These are phyloP conservation scores for Rhizopogon rudus DNA, from an alignment of 768 basidiomycete genomes.

Conservation along the genomic window DNA sequence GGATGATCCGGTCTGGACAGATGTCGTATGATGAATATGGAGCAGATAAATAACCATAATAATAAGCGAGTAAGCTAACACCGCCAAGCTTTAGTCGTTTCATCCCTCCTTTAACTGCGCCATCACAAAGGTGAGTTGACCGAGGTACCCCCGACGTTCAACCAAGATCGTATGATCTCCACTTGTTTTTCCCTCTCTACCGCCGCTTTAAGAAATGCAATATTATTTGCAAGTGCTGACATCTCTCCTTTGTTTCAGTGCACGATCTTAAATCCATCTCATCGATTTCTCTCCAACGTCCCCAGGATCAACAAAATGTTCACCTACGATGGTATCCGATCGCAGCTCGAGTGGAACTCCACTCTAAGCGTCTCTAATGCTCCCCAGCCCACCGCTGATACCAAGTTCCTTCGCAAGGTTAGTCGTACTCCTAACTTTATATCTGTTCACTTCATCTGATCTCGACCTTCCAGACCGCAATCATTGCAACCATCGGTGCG, in stretches of 20 bases:
- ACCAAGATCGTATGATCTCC: conserved; percentile 3
- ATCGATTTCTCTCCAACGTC: conserved; percentile 7
- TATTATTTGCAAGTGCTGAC: conserved; percentile 10
- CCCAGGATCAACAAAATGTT: conserved; percentile 37
- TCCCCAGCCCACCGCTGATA: conserved; percentile 67
- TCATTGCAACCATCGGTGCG: conserved; percentile 97
- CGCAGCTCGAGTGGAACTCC: conserved; percentile 92
- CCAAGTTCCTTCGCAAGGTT: conserved; percentile 91
- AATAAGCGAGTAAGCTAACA: neutral
- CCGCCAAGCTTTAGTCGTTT: neutral
- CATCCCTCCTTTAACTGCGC: conserved; percentile 1
- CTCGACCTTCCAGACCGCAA: conserved; percentile 68
- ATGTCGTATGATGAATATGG: neutral
- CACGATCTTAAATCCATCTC: conserved; percentile 7
- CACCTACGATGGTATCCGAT: conserved; percentile 55
- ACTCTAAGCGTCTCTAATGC: conserved; percentile 70
- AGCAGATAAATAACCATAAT: neutral
- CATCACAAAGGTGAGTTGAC: conserved; percentile 17
- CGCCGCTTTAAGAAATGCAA: conserved; percentile 11
- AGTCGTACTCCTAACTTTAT: conserved; percentile 13
- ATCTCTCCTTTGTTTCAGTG: conserved; percentile 1
- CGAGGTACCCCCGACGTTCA: neutral
- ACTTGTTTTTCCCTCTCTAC: conserved; percentile 5
- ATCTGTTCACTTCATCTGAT: neutral
- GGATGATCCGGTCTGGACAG: neutral